Percentiles rank a stretch among this genome's conserved stretches.
These are phyloP conservation scores for Trichoderma oligosporum DNA, from an alignment of 2,329 filamentous ascomycete genomes.

Conservation along the genomic window DNA sequence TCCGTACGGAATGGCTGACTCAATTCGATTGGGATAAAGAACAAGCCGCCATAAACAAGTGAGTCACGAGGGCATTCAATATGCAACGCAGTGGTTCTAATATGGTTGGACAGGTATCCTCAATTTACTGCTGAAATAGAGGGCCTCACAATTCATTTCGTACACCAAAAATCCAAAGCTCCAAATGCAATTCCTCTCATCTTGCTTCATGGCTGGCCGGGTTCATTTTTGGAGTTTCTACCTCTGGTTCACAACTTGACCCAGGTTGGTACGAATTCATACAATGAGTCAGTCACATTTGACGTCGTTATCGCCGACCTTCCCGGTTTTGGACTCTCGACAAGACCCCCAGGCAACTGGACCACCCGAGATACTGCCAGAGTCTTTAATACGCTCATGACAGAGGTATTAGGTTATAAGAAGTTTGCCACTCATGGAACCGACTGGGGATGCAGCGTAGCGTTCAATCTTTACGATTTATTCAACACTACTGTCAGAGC, in stretches of 20 bases:
- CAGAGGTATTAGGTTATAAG: constrained; percentile 36
- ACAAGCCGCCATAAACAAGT: constrained; percentile 23
- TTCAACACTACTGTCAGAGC: constrained; percentile 20
- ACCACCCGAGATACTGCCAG: constrained; percentile 36
- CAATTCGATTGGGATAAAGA: constrained; percentile 24
- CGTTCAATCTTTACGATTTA: constrained; percentile 21
- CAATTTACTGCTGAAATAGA: constrained; percentile 24
- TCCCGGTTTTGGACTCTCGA: constrained; percentile 38
- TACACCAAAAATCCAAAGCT: constrained; percentile 22
- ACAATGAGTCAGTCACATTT: constrained; percentile 18
- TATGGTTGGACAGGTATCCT: neutral
- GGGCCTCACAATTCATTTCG: constrained; percentile 27
- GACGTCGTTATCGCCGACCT: constrained; percentile 33
- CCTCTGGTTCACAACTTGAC: constrained; percentile 20
- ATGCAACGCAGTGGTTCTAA: neutral
- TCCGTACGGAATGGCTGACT: constrained; percentile 21
- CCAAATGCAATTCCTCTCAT: constrained; percentile 38
- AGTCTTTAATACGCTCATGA: constrained; percentile 38
- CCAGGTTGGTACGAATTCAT: neutral
- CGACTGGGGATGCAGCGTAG: constrained; percentile 19
- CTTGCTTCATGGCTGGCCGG: constrained; percentile 44
- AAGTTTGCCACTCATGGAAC: constrained; percentile 24
- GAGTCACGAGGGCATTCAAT: neutral
- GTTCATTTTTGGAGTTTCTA: constrained; percentile 42
- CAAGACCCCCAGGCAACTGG: constrained; percentile 31